Conservation (phyloP, 1,139 yeast species). For the Zygoascus sp. region DNA sequence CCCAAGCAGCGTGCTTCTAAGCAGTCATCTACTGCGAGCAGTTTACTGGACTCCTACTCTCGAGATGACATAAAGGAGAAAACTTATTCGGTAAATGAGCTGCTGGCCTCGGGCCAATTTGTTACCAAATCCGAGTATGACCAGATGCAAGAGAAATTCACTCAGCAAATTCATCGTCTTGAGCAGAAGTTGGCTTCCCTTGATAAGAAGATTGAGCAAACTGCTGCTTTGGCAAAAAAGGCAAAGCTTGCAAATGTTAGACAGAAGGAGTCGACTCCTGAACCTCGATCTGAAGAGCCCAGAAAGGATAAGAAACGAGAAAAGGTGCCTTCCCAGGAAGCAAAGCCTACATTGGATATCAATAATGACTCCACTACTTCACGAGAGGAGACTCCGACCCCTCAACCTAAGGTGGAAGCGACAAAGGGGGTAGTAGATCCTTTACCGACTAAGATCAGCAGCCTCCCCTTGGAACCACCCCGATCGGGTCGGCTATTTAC, state of each 20-base stretch:
- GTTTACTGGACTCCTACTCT: slow-evolving; percentile 17
- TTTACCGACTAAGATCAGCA: background rate
- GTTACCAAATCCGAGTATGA: slow-evolving; percentile 20
- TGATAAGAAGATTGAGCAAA: slow-evolving; percentile 13
- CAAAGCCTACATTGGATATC: background rate
- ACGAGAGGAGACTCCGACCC: background rate
- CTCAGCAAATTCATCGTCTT: slow-evolving; percentile 13
- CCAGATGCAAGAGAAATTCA: slow-evolving; percentile 12
- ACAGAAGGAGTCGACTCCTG: background rate
- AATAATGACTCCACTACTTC: background rate
- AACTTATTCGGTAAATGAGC: slow-evolving; percentile 15
- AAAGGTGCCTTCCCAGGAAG: background rate
- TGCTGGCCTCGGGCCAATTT: slow-evolving; percentile 21
- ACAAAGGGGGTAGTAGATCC: background rate
- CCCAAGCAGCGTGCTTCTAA: background rate
- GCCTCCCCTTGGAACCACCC: background rate
- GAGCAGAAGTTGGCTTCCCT: slow-evolving; percentile 16
- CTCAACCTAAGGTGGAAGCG: background rate
- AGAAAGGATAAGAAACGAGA: background rate
- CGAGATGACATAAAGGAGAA: slow-evolving; percentile 16
- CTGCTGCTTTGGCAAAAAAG: background rate
- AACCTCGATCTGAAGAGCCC: background rate
- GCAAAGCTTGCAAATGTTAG: background rate
- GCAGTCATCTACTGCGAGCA: background rate
- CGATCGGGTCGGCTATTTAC: background rate